Evolutionary conservation across 2,329 filamentous ascomycete species (phyloP), one percentile per base, ranked within the genome.

Genomic region (Pseudopyricularia javanii): DNA sequence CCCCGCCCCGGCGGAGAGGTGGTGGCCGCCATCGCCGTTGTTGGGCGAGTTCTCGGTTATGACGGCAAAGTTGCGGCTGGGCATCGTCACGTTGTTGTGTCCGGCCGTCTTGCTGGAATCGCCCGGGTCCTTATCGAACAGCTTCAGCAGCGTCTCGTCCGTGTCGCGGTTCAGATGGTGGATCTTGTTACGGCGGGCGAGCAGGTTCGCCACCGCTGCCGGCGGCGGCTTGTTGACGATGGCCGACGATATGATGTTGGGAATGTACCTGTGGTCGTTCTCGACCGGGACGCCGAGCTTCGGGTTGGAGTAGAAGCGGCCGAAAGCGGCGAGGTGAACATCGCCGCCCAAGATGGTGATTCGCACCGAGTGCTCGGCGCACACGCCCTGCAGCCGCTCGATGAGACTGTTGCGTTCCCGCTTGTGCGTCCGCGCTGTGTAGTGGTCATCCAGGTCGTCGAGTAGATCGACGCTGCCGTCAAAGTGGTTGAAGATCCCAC

Each of bases 151-250:
- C 40, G 93, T 91, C 71, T 98, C 93, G 61, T 96, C 88, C 0
- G 93, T 98, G 53, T 89, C 70, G 30, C 66, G 61, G 64, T 85
- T 78, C 49, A 86, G 68, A 58, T 86, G 83, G 60, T 86, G 83
- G 50, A 86, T 79, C 69, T 83, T 96, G 74, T 97, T 97, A 55
- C 93, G 80, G 63, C 85, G 84, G 54, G 95, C 91, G 52, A 98
- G 77, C 49, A 95, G 80, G 66, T 98, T 95, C 11, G 90, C 90
- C 63, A 98, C 86, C 60, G 70, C 91, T 65, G 85, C 82, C 1
- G 91, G 89, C 14, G 91, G 89, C 2, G 93, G 93, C 60, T 91
- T 91, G 66, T 98, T 96, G 59, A 94, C 91, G 62, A 98, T 97
- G 32, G 91, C 91, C 1, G 91, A 96, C 6, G 90, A 95, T 52